Evolutionary conservation across 2,329 filamentous ascomycete species (phyloP).

Genomic region (Curvularia eragrostidis): DNA sequence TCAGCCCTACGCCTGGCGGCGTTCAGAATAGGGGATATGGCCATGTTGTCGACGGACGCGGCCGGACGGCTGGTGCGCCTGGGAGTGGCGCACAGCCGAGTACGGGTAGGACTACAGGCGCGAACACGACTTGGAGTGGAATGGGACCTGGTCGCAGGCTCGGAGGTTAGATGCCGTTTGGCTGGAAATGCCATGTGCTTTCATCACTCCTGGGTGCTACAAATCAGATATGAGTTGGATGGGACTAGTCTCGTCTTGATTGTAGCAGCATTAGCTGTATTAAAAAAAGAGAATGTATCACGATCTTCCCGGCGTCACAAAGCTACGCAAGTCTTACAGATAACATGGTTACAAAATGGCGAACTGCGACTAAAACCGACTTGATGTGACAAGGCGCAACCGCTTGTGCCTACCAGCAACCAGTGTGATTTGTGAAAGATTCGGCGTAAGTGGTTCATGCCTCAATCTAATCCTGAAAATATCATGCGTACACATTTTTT

Average conservation of each 20-base stretch:
- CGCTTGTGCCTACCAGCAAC: neutral
- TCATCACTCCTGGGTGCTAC: neutral
- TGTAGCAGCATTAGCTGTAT: neutral
- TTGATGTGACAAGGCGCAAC: neutral
- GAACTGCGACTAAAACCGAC: neutral
- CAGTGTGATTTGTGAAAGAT: neutral
- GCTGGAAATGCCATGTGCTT: slow-evolving; percentile 11
- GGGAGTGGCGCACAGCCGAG: slow-evolving; percentile 22
- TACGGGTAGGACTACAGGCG: slow-evolving; percentile 38
- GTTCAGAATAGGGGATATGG: slow-evolving; percentile 64
- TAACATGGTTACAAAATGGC: neutral
- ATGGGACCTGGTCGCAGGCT: slow-evolving; percentile 44
- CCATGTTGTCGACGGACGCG: slow-evolving; percentile 60
- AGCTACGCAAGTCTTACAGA: neutral
- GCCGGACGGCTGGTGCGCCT: slow-evolving; percentile 18
- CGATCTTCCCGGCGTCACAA: neutral
- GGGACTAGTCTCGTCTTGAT: neutral
- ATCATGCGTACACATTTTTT: neutral
- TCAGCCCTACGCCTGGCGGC: slow-evolving; percentile 59
- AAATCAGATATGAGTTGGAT: neutral
- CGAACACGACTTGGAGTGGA: slow-evolving; percentile 29
- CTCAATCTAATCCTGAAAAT: neutral
- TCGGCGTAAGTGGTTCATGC: neutral
- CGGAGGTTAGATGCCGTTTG: slow-evolving; percentile 25
- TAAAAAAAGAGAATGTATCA: neutral